Evolutionary conservation across 331 rosid species (phyloP).

Genomic region (Acacia concinna): DNA sequence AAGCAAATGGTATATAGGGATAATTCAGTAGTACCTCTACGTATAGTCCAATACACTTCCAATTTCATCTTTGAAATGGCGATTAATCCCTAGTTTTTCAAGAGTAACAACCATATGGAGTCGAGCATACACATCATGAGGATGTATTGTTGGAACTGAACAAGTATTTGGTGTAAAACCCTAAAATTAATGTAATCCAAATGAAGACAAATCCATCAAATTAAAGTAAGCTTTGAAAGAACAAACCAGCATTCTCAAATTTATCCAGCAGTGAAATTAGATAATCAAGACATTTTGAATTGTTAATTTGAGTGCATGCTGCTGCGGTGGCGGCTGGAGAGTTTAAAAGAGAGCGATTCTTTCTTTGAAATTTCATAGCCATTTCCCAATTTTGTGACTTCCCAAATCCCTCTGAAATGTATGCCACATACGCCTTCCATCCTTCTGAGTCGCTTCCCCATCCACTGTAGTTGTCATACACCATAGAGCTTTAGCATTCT

Average conservation of each 20-base stretch:
- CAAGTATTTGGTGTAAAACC: not conserved
- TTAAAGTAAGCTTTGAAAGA: not conserved
- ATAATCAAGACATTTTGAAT: slow-evolving; percentile 60
- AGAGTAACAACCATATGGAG: slow-evolving; percentile 72
- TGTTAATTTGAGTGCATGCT: slow-evolving; percentile 52
- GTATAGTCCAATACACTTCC: slow-evolving; percentile 63
- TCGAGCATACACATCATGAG: slow-evolving; percentile 64
- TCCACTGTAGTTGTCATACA: too few relatives aligned
- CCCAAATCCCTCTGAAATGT: slow-evolving; percentile 71
- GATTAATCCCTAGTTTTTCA: slow-evolving; percentile 69
- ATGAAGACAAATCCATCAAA: not conserved
- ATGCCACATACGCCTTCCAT: slow-evolving; percentile 63
- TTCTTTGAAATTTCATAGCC: slow-evolving; percentile 74
- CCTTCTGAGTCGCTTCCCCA: slow-evolving; percentile 55
- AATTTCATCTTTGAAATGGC: slow-evolving; percentile 71
- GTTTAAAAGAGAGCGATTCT: slow-evolving; percentile 79
- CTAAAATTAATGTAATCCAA: not conserved
- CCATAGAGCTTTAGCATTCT: too few relatives aligned
- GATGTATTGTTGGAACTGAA: slow-evolving; percentile 75
- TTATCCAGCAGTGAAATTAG: slow-evolving; percentile 51
- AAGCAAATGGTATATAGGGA: too few relatives aligned
- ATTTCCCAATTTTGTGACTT: slow-evolving; percentile 53
- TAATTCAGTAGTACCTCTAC: slow-evolving; percentile 45
- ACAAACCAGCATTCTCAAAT: slow-evolving; percentile 66
- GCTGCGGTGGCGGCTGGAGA: slow-evolving; percentile 88